Conservation (phyloP, 805 yeast species). For the Teunomyces barrocoloradensis region DNA sequence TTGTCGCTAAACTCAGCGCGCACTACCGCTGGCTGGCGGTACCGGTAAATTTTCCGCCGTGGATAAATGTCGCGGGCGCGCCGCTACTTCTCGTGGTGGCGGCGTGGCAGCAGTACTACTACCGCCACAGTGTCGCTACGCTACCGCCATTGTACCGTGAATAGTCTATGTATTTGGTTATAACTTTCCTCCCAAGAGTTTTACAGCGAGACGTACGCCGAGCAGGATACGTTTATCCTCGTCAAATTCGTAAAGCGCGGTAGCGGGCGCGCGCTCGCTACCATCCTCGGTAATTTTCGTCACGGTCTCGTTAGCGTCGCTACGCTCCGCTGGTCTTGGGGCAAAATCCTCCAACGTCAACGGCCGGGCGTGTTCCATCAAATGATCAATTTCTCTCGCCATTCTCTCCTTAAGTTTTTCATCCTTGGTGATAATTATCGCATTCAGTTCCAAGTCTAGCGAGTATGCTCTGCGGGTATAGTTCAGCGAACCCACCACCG, state of each 20-base stretch:
- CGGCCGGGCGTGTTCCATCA: slow-evolving; percentile 50
- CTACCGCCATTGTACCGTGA: background rate
- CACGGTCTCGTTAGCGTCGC: slow-evolving; percentile 2
- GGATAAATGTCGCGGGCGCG: slow-evolving; percentile 9
- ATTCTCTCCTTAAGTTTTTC: slow-evolving; percentile 53
- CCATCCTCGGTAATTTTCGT: slow-evolving; percentile 6
- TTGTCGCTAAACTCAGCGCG: slow-evolving; percentile 8
- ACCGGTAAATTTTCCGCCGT: slow-evolving; percentile 21
- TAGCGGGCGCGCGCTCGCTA: slow-evolving; percentile 1
- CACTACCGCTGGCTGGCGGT: slow-evolving; percentile 15
- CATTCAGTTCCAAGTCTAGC: slow-evolving; percentile 86
- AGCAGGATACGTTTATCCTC: slow-evolving; percentile 59
- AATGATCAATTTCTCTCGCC: slow-evolving; percentile 60
- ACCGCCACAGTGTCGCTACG: background rate
- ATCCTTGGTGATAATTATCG: slow-evolving; percentile 72
- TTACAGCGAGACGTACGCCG: slow-evolving; percentile 68
- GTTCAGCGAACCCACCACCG: slow-evolving; percentile 89
- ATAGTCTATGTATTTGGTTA: slow-evolving; percentile 13
- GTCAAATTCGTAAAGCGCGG: slow-evolving; percentile 34
- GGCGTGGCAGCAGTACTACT: background rate
- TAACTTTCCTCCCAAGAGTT: slow-evolving; percentile 55
- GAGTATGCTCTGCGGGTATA: slow-evolving; percentile 88
- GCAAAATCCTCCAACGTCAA: slow-evolving; percentile 61
- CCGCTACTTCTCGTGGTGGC: background rate
- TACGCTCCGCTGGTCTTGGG: slow-evolving; percentile 19